Base-by-base conservation (phyloP, 225 moss, liverwort and hornwort species). In the Polytrichum formosum region DNA sequence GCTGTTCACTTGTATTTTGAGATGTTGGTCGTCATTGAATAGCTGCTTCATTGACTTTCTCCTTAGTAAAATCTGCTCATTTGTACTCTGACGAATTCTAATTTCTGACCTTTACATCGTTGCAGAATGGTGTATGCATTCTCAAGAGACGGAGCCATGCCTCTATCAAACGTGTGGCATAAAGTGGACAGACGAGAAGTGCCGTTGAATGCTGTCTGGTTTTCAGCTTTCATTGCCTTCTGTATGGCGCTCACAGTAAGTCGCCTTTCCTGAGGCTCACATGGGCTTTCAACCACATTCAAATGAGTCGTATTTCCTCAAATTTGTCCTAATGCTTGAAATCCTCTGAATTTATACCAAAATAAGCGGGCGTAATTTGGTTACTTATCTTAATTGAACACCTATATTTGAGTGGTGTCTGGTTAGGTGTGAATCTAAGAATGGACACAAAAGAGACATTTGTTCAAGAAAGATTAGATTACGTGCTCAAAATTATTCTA, bases 61-160 rank as follows among this genome's bases (percentile, higher is more conserved):
- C 46, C 37, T 37, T 13, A 46, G 46, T 46, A 46, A 46, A 46
- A 4, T 46, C 46, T 46, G 46, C 46, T 46, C 46, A 46, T 46
- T 46, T 46, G 46, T 60, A 25, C 17, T n/a, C 7, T 2, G 25
- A 25, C 59, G 21, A 60, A 9, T 10, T 28, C 23, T 63, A 63
- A 25, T 63, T 6, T 16, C 27, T 63, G 27, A 63, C 17, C 27
- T 23, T 63, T 28, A 5, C 17, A 28, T 63, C 25, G 5, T 5
- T 63, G 23, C 80, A 87, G 88, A 69, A 90, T 90, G 87, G 79
- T 73, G 58, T 90, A 77, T 55, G 90, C 85, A 20, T 90, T 90
- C 35, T 85, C 84, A 13, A 73, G 90, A 58, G 87, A 90, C 67
- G 90, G 90, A 60, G 90, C 87, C 1, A 53, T 91, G 55, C 90